Percentiles rank a stretch among this genome's conserved stretches.
Evolutionary conservation across 192 early-diverging fungal genomes (phyloP).

Genomic region (Backusella parvicylindrica): DNA sequence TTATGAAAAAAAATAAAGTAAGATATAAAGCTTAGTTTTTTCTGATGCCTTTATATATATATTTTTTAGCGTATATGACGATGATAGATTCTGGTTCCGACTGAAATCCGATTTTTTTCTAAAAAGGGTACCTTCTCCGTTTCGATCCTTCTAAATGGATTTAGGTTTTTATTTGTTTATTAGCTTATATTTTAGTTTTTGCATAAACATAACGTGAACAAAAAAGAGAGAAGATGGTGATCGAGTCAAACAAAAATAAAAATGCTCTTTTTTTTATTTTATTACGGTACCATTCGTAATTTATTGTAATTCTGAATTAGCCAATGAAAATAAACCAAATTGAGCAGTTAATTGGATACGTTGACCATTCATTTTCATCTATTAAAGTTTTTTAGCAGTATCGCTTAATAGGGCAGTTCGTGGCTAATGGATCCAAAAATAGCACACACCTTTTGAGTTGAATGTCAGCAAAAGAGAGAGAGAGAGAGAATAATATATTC

Average conservation of each 20-base stretch:
- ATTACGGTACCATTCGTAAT: not conserved
- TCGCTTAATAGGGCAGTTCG: not conserved
- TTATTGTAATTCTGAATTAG: not conserved
- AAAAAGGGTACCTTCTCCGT: not conserved
- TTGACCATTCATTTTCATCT: not conserved
- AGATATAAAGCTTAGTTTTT: not conserved
- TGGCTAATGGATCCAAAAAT: constrained; percentile 6
- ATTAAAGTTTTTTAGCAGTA: not conserved
- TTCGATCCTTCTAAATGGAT: not conserved
- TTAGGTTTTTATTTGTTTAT: not conserved
- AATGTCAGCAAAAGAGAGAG: not conserved
- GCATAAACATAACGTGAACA: not conserved
- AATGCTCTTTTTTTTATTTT: not conserved
- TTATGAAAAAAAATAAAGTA: not conserved
- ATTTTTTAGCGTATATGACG: not conserved
- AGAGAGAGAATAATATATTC: not conserved
- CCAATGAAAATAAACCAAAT: not conserved
- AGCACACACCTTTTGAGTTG: not conserved
- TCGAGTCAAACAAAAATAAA: not conserved
- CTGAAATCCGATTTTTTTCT: not conserved
- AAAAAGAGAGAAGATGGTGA: not conserved
- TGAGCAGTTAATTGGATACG: not conserved
- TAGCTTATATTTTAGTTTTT: not conserved
- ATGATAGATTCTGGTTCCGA: not conserved
- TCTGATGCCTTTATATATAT: not conserved